Percentiles rank a stretch among this genome's conserved stretches.
Evolutionary conservation across 75 land plant genomes (phyloP).

Genomic region (Sequoia sempervirens): DNA sequence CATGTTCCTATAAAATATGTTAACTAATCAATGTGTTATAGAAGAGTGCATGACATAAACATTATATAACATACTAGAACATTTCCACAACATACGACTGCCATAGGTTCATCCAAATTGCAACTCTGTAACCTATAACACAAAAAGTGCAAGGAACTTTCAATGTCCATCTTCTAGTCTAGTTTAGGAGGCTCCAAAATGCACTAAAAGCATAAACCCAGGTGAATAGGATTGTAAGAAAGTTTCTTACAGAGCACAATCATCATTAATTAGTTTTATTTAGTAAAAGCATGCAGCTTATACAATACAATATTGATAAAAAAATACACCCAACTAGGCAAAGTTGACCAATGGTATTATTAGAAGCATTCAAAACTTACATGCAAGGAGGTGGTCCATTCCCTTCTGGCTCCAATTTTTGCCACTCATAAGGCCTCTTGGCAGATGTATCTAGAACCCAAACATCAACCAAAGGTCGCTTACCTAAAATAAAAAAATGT

Average conservation of each 20-base stretch:
- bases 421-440: constrained; percentile 54
- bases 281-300: not conserved
- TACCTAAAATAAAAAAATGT: constrained; percentile 19
- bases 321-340: not conserved
- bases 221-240: not conserved
- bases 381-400: constrained; percentile 65
- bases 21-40: not conserved
- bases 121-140: not conserved
- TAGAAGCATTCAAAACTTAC: constrained; percentile 18
- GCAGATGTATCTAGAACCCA: constrained; percentile 59
- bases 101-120: not conserved
- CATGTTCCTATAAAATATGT: not conserved
- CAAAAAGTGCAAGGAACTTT: not conserved
- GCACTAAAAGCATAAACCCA: not conserved
- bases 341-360: not conserved
- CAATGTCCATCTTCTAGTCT: not conserved
- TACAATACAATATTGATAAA: not conserved
- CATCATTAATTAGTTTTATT: not conserved
- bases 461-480: constrained; percentile 46
- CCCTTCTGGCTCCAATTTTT: constrained; percentile 57
- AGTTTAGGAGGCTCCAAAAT: not conserved
- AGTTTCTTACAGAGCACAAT: not conserved
- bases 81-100: not conserved
- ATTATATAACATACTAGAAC: not conserved
- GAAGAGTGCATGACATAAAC: not conserved